These are phyloP conservation scores for Fraxinus quadrangulata DNA, from an alignment of 257 asterid genomes.

Conservation along the genomic window DNA sequence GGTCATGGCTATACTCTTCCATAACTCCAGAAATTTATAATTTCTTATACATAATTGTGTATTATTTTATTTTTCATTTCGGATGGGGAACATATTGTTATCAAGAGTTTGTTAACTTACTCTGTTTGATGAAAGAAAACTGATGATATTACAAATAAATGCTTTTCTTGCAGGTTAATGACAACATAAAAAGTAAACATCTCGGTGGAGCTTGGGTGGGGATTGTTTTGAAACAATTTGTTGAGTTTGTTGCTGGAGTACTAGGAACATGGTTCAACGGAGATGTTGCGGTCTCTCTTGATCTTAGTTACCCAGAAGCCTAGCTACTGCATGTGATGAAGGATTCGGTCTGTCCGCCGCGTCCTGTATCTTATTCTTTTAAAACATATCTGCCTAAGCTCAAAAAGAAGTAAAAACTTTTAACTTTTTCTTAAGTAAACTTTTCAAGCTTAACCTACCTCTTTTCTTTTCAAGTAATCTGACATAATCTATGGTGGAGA, in stretches of 20 bases:
- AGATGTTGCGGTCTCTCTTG: constrained; percentile 95
- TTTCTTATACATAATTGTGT: too few relatives aligned
- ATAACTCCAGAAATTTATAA: too few relatives aligned
- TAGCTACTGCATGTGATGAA: constrained; percentile 92
- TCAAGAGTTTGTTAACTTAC: neutral
- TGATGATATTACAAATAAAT: neutral
- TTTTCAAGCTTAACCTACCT: too few relatives aligned
- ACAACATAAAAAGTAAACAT: constrained; percentile 35
- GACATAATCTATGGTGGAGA: too few relatives aligned
- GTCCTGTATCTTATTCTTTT: neutral
- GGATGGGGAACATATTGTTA: too few relatives aligned
- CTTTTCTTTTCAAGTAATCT: too few relatives aligned
- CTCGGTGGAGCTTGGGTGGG: constrained; percentile 76
- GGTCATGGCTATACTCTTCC: too few relatives aligned
- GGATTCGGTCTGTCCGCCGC: constrained; percentile 66
- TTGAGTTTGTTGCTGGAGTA: constrained; percentile 88
- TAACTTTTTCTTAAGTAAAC: too few relatives aligned
- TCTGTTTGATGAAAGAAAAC: neutral
- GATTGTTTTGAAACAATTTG: constrained; percentile 84
- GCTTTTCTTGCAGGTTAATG: constrained; percentile 50
- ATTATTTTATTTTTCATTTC: too few relatives aligned
- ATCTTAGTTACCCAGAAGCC: constrained; percentile 95
- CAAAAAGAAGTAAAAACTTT: neutral
- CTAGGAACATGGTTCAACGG: constrained; percentile 93
- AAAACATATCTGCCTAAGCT: neutral